phyloP scores from a whole-genome alignment of 139 green algal genomes.

The Asterochloris sp. region DNA sequence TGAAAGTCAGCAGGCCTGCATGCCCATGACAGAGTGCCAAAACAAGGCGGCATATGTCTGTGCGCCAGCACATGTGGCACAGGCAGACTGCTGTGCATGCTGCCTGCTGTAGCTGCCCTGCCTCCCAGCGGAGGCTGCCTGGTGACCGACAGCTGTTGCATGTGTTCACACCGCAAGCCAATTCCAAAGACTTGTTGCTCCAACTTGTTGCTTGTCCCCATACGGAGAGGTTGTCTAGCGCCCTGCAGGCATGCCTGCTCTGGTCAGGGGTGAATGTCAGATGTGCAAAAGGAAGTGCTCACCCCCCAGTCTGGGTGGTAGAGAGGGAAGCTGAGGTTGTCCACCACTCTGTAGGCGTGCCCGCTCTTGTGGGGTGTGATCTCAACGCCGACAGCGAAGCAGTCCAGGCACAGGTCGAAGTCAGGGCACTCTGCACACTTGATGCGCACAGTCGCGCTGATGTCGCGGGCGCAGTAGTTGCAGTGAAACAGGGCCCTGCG shows the following conservation, averaged over 20 bases:
- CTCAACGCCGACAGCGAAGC: slow-evolving; percentile 87
- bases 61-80: no score
- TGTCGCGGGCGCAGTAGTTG: slow-evolving; percentile 93
- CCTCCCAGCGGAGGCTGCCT: no score
- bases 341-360: slow-evolving; percentile 85
- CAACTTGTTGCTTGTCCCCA: no score
- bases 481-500: slow-evolving; percentile 86
- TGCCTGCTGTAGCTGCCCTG: no score
- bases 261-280: background rate
- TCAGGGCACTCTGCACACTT: slow-evolving; percentile 89
- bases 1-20: no score
- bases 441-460: slow-evolving; percentile 80
- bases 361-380: slow-evolving; percentile 68
- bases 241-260: background rate
- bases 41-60: no score
- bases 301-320: slow-evolving; percentile 86
- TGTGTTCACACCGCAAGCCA: no score
- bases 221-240: no score
- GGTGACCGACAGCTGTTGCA: no score
- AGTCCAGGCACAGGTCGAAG: slow-evolving; percentile 96
- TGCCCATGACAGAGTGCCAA: no score
- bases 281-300: slow-evolving; percentile 18
- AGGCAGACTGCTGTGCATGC: no score
- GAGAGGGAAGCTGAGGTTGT: slow-evolving; percentile 92
- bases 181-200: no score